Conservation (phyloP, 2,329 filamentous ascomycete species). For the Paecilomyces fulvus region DNA sequence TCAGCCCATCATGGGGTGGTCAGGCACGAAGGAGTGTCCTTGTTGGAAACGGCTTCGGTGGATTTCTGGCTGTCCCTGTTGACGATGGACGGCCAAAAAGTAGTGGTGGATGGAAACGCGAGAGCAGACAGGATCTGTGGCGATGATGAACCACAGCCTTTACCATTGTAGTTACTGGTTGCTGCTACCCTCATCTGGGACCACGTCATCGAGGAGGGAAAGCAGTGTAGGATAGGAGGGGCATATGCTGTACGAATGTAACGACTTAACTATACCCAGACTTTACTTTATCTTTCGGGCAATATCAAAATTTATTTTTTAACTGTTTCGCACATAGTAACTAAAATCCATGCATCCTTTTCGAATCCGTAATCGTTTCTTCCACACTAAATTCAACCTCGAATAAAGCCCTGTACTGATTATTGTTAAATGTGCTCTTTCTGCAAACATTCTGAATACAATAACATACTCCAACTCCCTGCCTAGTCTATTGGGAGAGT, state of each 20-base stretch:
- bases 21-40: conserved; percentile 53
- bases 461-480: no score
- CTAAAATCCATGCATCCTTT: background rate
- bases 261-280: background rate
- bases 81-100: conserved; percentile 37
- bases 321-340: background rate
- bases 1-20: conserved; percentile 51
- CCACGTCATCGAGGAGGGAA: background rate
- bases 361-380: background rate
- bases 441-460: no score
- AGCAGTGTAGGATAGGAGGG: background rate
- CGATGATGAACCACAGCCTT: conserved; percentile 14
- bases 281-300: background rate
- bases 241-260: background rate
- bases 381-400: background rate
- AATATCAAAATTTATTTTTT: background rate
- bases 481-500: no score
- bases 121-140: conserved; percentile 31
- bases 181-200: background rate
- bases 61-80: conserved; percentile 55
- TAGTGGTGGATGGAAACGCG: conserved; percentile 22
- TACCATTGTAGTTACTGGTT: background rate
- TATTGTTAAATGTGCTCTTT: no score
- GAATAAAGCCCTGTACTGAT: background rate
- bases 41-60: conserved; percentile 60